Percentiles rank a stretch among this genome's conserved stretches.
Conservation (phyloP, 2,329 filamentous ascomycete species). For the Penicillium sp. region DNA sequence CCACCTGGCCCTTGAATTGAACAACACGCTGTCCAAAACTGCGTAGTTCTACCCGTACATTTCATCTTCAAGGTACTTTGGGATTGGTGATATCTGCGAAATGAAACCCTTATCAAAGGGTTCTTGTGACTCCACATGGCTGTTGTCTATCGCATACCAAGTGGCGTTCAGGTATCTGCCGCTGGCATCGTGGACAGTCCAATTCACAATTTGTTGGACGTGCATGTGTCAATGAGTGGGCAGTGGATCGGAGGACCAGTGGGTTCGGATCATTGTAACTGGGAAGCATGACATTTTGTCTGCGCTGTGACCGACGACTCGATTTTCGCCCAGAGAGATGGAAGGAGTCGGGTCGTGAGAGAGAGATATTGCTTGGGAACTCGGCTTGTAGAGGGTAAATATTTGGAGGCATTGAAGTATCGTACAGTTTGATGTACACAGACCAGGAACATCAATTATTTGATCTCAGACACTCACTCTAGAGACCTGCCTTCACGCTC, state of each 20-base stretch:
- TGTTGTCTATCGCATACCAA: not conserved
- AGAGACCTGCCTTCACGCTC: not conserved
- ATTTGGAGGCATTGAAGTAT: not conserved
- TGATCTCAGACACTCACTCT: not conserved
- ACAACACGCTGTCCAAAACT: too few relatives aligned
- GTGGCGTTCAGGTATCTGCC: not conserved
- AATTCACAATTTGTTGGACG: slow-evolving; percentile 16
- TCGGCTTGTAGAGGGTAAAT: not conserved
- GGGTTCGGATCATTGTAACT: slow-evolving; percentile 23
- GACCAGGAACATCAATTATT: not conserved
- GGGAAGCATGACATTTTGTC: slow-evolving; percentile 6
- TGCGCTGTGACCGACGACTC: slow-evolving; percentile 8
- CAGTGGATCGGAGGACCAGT: slow-evolving; percentile 16
- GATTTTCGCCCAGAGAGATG: not conserved
- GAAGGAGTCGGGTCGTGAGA: not conserved
- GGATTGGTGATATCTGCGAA: not conserved
- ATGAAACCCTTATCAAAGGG: not conserved
- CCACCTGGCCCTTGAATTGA: too few relatives aligned
- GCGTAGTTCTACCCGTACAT: too few relatives aligned
- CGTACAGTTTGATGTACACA: not conserved
- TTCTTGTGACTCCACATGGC: not conserved
- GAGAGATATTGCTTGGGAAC: not conserved
- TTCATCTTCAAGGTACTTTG: not conserved
- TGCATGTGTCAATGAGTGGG: slow-evolving; percentile 25
- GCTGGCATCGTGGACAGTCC: slow-evolving; percentile 19